A percentile compares a stretch with the other conserved stretches of the same genome.
Evolutionary conservation across 2,329 filamentous ascomycete genomes (phyloP).

Genomic region (Pseudogymnoascus destructans): DNA sequence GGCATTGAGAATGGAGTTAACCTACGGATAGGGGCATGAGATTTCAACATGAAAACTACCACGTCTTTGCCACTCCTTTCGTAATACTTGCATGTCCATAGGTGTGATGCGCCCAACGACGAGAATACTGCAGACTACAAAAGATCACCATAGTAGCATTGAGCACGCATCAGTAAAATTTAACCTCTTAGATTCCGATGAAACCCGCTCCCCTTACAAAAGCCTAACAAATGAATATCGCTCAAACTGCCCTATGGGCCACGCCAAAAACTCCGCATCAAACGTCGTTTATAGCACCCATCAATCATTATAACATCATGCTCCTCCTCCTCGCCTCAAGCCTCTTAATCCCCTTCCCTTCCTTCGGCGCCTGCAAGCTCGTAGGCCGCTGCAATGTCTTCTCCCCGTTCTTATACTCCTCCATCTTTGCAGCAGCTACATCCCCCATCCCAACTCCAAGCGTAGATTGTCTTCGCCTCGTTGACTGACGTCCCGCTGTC

Average conservation of each 20-base stretch:
- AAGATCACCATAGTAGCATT: background rate
- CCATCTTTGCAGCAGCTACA: slow-evolving; percentile 12
- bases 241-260: slow-evolving; percentile 1
- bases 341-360: slow-evolving; percentile 21
- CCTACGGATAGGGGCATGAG: background rate
- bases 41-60: background rate
- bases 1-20: slow-evolving; percentile 1
- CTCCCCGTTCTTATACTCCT: slow-evolving; percentile 15
- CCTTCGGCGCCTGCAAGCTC: slow-evolving; percentile 13
- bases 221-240: slow-evolving; percentile 7
- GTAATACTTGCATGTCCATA: background rate
- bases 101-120: background rate
- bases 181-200: slow-evolving; percentile 1
- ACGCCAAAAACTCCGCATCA: slow-evolving; percentile 7
- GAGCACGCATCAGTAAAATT: background rate
- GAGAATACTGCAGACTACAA: background rate
- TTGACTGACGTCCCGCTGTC: background rate
- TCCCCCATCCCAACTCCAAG: slow-evolving; percentile 15
- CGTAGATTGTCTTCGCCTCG: slow-evolving; percentile 23
- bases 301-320: slow-evolving; percentile 26
- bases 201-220: background rate
- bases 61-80: background rate
- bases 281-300: slow-evolving; percentile 7
- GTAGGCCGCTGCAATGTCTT: slow-evolving; percentile 16
- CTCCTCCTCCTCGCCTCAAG: slow-evolving; percentile 24